Conservation (phyloP, 306 rosid genomes). For the Crataegus laevigata region DNA sequence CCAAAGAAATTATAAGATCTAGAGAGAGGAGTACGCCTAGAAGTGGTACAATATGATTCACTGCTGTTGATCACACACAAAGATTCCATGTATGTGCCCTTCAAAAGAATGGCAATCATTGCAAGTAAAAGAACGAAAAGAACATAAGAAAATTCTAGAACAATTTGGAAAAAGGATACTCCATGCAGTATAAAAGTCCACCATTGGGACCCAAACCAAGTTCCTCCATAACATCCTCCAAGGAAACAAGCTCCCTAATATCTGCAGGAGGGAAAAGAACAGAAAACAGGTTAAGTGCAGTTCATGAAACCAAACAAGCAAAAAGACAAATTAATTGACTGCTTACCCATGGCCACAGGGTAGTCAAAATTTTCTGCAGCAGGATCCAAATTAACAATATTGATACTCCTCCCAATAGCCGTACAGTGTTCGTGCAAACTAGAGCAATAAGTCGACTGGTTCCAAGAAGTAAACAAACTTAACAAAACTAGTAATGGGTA, state of each 20-base stretch:
- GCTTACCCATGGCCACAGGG: conserved; percentile 82
- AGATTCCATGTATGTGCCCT: neutral
- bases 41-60: neutral
- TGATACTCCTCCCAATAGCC: conserved; percentile 38
- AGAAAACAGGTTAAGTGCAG: neutral
- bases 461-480: conserved; percentile 4
- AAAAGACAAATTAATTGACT: neutral
- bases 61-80: neutral
- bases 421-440: conserved; percentile 61
- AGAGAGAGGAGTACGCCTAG: neutral
- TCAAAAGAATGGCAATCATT: neutral
- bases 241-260: conserved; percentile 79
- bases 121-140: neutral
- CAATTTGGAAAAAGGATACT: conserved; percentile 62
- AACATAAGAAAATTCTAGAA: neutral
- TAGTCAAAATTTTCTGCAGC: conserved; percentile 95
- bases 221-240: conserved; percentile 97
- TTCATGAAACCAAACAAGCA: neutral
- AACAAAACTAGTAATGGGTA: neutral
- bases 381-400: conserved; percentile 80
- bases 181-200: conserved; percentile 94
- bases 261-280: conserved; percentile 29
- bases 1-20: neutral
- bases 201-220: conserved; percentile 97
- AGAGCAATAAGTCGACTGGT: conserved; percentile 80